These are phyloP conservation scores for Onygena corvina DNA, from an alignment of 2,329 filamentous ascomycete genomes.

Conservation along the genomic window DNA sequence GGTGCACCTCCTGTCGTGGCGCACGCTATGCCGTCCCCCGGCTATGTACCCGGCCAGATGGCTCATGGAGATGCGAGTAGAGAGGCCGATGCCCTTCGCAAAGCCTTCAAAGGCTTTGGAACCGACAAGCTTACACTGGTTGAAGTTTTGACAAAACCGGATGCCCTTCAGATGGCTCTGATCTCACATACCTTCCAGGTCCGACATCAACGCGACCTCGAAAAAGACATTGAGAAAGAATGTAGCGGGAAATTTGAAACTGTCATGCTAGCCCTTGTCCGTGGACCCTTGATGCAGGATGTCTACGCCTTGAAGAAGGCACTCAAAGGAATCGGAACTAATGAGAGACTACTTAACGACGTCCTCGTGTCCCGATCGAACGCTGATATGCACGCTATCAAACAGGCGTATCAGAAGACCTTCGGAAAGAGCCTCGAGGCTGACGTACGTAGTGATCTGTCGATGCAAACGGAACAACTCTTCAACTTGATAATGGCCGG, in stretches of 20 bases:
- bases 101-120: conserved; percentile 77
- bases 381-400: conserved; percentile 79
- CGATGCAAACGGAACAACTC: conserved; percentile 71
- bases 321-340: conserved; percentile 70
- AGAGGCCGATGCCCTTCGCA: conserved; percentile 56
- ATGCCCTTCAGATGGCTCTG: conserved; percentile 58
- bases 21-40: conserved; percentile 51
- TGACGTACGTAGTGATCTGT: conserved; percentile 66
- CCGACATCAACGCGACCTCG: conserved; percentile 52
- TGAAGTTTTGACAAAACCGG: conserved; percentile 51
- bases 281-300: conserved; percentile 69
- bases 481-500: conserved; percentile 72
- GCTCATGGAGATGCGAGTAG: conserved; percentile 50
- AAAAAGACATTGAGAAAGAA: conserved; percentile 61
- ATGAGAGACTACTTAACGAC: conserved; percentile 76
- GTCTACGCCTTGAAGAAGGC: conserved; percentile 57
- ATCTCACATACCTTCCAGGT: conserved; percentile 52
- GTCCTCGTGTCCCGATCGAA: conserved; percentile 72
- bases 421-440: conserved; percentile 56
- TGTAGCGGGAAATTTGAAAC: conserved; percentile 59
- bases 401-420: conserved; percentile 57
- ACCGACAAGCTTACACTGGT: conserved; percentile 67
- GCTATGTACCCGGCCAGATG: conserved; percentile 55
- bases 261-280: conserved; percentile 55
- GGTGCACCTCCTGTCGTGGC: conserved; percentile 7